These are phyloP conservation scores for Leishmania braziliensis DNA, from an alignment of 208 protist genomes.

Conservation along the genomic window DNA sequence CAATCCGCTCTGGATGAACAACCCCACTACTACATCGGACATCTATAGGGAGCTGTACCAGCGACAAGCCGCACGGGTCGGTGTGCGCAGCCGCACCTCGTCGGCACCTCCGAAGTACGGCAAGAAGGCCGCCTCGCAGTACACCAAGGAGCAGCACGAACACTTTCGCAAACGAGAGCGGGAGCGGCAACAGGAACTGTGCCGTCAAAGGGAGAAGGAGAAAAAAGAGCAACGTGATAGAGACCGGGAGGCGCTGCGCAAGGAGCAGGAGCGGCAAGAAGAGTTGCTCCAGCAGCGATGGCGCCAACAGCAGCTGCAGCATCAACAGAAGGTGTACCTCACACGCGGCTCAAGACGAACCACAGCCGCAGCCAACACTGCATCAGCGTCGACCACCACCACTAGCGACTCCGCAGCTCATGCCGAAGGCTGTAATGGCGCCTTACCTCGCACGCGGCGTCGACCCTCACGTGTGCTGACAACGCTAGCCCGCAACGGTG, in stretches of 20 bases:
- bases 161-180: slow-evolving; percentile 63
- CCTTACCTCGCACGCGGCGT: slow-evolving; percentile 1
- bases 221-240: slow-evolving; percentile 45
- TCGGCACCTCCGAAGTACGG: slow-evolving; percentile 12
- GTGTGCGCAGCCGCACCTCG: slow-evolving; percentile 9
- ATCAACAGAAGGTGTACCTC: not conserved
- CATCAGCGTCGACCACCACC: not conserved
- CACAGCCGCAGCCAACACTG: not conserved
- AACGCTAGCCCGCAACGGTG: slow-evolving; percentile 17
- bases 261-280: slow-evolving; percentile 50
- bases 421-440: not conserved
- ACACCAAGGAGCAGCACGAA: slow-evolving; percentile 72
- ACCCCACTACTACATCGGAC: slow-evolving; percentile 33
- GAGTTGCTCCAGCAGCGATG: slow-evolving; percentile 50
- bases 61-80: slow-evolving; percentile 21
- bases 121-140: slow-evolving; percentile 29
- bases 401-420: not conserved
- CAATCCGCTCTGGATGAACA: slow-evolving; percentile 32
- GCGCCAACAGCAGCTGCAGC: slow-evolving; percentile 45
- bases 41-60: slow-evolving; percentile 45
- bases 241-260: slow-evolving; percentile 54
- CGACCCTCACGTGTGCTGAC: not conserved
- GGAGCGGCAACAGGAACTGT: slow-evolving; percentile 67
- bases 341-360: not conserved
- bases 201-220: slow-evolving; percentile 44